Conservation (phyloP, 1,139 yeast genomes). For the Nakaseomyces glabratus region DNA sequence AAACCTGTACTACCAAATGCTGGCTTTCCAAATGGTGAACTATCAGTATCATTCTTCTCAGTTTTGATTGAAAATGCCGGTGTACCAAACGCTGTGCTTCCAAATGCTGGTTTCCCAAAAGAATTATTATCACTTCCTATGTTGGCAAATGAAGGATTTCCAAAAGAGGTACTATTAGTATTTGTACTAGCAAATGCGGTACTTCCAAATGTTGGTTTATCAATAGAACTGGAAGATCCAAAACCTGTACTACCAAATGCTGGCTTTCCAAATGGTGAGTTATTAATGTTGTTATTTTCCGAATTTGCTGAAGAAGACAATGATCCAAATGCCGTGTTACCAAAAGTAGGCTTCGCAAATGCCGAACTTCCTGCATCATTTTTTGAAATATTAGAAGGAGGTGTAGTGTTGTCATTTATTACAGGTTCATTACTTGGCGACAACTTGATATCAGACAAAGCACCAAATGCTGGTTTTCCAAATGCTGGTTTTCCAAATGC, state of each 20-base stretch:
- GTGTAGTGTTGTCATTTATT: no score
- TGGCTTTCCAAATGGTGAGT: constrained; percentile 19
- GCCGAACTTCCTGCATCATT: no score
- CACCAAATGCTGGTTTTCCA: constrained; percentile 11
- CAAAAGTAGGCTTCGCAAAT: constrained; percentile 12
- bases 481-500: constrained; percentile 12
- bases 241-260: constrained; percentile 15
- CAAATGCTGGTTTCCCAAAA: constrained; percentile 18
- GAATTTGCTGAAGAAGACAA: constrained; percentile 13
- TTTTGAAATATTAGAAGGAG: no score
- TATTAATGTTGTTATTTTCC: constrained; percentile 13
- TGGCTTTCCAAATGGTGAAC: constrained; percentile 6
- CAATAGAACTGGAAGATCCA: constrained; percentile 16
- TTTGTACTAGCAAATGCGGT: constrained; percentile 13
- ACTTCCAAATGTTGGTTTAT: constrained; percentile 12
- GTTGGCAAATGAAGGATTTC: constrained; percentile 11
- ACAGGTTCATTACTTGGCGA: no score
- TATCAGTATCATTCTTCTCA: neutral
- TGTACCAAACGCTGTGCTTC: constrained; percentile 14
- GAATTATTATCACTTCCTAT: constrained; percentile 13
- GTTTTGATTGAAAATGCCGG: constrained; percentile 12
- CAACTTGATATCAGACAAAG: constrained; percentile 6
- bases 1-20: constrained; percentile 12
- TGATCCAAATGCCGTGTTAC: constrained; percentile 18
- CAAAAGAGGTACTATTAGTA: constrained; percentile 11